These are phyloP conservation scores for Setaria italica DNA, from an alignment of 202 grass and related monocot species.

Conservation along the genomic window DNA sequence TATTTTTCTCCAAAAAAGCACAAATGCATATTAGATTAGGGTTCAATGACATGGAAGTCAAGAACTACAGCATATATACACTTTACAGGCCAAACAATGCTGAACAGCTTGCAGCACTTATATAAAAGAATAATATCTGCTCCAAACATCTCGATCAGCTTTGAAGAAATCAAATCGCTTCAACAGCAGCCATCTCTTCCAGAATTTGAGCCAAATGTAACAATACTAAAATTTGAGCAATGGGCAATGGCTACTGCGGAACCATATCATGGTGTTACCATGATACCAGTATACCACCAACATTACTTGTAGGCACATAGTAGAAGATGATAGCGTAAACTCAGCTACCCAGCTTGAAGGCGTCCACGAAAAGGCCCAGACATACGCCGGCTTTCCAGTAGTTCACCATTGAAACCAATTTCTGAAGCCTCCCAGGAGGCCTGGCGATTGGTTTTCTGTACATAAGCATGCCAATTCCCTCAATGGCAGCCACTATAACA, in stretches of 20 bases:
- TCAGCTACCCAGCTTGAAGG: conserved; percentile 96
- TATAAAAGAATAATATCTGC: not conserved
- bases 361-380: conserved; percentile 92
- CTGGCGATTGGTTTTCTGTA: conserved; percentile 65
- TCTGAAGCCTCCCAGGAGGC: conserved; percentile 61
- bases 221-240: not conserved
- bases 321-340: not conserved
- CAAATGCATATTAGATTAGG: not conserved
- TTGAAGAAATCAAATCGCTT: not conserved
- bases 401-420: conserved; percentile 73
- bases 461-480: conserved; percentile 94
- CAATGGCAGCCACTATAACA: conserved; percentile 76
- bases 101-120: not conserved
- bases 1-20: not conserved
- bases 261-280: not conserved
- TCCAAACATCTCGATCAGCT: conserved; percentile 11
- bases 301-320: not conserved
- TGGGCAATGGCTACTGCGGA: not conserved
- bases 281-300: not conserved
- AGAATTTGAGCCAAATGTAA: not conserved
- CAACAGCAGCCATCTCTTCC: not conserved
- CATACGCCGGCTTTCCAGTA: conserved; percentile 93
- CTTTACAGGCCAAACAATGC: not conserved
- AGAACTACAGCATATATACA: conserved; percentile 16
- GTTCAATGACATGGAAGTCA: not conserved